These are phyloP conservation scores for Aspergillus aculeatus DNA, from an alignment of 2,329 filamentous ascomycete genomes.

Conservation along the genomic window DNA sequence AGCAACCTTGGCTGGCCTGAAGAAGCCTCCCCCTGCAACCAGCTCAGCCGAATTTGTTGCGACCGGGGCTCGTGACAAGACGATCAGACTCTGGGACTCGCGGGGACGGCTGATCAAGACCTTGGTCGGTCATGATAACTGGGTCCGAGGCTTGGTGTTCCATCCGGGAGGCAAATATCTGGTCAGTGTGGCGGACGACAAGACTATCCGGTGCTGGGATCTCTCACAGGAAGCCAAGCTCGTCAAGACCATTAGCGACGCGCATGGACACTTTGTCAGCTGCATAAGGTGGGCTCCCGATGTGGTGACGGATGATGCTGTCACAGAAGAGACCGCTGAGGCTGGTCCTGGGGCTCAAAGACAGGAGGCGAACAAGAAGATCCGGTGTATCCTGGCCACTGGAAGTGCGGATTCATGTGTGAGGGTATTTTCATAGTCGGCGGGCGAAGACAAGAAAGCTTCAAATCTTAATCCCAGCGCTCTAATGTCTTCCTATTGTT, in stretches of 20 bases:
- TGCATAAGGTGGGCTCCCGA: conserved; percentile 84
- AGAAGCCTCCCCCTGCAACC: conserved; percentile 71
- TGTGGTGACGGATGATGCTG: conserved; percentile 16
- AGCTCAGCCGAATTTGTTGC: conserved; percentile 85
- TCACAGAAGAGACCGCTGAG: conserved; percentile 9
- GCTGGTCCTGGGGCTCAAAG: neutral
- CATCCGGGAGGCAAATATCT: conserved; percentile 91
- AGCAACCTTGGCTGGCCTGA: conserved; percentile 73
- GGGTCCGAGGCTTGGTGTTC: conserved; percentile 82
- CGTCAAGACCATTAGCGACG: conserved; percentile 75
- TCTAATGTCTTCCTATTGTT: neutral
- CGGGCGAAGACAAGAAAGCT: neutral
- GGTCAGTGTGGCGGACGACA: conserved; percentile 82
- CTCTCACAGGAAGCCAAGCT: conserved; percentile 85
- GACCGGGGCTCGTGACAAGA: conserved; percentile 86
- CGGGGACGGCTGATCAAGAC: conserved; percentile 83
- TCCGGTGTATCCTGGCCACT: neutral
- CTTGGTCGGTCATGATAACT: conserved; percentile 86
- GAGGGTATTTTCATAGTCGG: neutral
- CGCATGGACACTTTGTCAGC: conserved; percentile 80
- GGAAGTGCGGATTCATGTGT: neutral
- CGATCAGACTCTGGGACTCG: conserved; percentile 84
- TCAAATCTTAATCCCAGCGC: neutral
- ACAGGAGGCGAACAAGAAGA: neutral
- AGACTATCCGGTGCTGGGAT: conserved; percentile 92